Base-by-base conservation (phyloP, 495 filamentous ascomycete genomes). In the Neurospora sublineolata region DNA sequence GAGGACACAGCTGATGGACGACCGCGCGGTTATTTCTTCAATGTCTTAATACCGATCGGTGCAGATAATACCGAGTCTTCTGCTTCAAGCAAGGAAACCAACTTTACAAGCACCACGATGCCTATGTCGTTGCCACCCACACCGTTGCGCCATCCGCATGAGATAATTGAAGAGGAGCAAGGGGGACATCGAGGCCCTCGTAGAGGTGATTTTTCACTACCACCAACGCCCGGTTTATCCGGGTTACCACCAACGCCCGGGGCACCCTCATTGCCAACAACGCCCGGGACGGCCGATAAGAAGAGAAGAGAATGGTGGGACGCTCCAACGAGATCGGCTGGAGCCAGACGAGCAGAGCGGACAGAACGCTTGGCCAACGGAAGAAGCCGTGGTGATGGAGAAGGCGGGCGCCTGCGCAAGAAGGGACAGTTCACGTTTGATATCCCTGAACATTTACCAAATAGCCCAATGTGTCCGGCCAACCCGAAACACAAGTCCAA, bases 391-490 rank as follows among this genome's bases (percentile, higher is more conserved):
- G n/a, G 46, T 30, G 37, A 68, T 23, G 30, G 52, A 52, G 20
- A 71, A n/a, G 20, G n/a, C 37, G 11, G 39, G 14, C 70, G 37
- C 37, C 33, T 69, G 18, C 68, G 67, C 46, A 75, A 74, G 67
- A 72, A 64, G 40, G 71, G 46, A 12, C 46, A 75, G 68, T 88
- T 89, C 73, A 83, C 86, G 68, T 83, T 87, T 71, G 81, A 87
- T 68, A 76, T 89, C 23, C 88, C 89, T n/a, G 88, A 90, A 58
- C 90, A 92, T 79, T 77, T 90, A 20, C 88, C 87, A 12, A 84
- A 70, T 64, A 90, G 88, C 74, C 89, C 89, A 46, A 79, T 90
- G 74, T 92, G 90, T 79, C 90, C 90, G 9, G 80, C 85, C 44
- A 84, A 86, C 80, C 81, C 82, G 64, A 84, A 84, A 73, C 82